phyloP scores from a whole-genome alignment of 805 yeast genomes.

The Schizosaccharomyces lindneri region DNA sequence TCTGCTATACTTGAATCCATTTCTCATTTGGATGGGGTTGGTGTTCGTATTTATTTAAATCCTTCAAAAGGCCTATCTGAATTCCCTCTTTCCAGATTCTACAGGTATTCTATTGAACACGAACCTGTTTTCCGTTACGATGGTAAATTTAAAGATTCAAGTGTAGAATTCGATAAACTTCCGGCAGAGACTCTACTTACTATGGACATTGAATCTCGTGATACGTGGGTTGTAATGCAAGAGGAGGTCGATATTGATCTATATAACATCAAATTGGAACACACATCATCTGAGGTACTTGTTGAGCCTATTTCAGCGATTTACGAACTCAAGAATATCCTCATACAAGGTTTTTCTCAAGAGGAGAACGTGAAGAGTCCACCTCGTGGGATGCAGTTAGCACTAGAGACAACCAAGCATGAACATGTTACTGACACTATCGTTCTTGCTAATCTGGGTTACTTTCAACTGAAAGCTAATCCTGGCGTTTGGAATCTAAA shows the following conservation, averaged over 20 bases:
- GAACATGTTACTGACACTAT: constrained; percentile 25
- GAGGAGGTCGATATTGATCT: constrained; percentile 30
- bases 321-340: constrained; percentile 27
- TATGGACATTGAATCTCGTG: constrained; percentile 33
- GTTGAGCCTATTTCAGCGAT: constrained; percentile 18
- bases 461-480: constrained; percentile 47
- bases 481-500: constrained; percentile 48
- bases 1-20: constrained; percentile 19
- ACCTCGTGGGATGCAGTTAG: constrained; percentile 30
- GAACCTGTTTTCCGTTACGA: constrained; percentile 11
- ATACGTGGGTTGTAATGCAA: constrained; percentile 41
- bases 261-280: constrained; percentile 30
- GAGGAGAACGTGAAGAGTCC: constrained; percentile 19
- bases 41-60: constrained; percentile 28
- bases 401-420: constrained; percentile 10
- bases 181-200: constrained; percentile 30
- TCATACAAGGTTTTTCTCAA: constrained; percentile 48
- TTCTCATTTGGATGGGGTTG: constrained; percentile 23
- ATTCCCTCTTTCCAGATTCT: constrained; percentile 33
- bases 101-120: constrained; percentile 22
- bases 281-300: constrained; percentile 11
- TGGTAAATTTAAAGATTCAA: constrained; percentile 8
- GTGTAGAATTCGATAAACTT: constrained; percentile 19
- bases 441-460: constrained; percentile 63
- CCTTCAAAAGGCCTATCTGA: constrained; percentile 25